Base-by-base conservation (phyloP, 192 early-diverging fungal genomes). In the Mortierella claussenii region DNA sequence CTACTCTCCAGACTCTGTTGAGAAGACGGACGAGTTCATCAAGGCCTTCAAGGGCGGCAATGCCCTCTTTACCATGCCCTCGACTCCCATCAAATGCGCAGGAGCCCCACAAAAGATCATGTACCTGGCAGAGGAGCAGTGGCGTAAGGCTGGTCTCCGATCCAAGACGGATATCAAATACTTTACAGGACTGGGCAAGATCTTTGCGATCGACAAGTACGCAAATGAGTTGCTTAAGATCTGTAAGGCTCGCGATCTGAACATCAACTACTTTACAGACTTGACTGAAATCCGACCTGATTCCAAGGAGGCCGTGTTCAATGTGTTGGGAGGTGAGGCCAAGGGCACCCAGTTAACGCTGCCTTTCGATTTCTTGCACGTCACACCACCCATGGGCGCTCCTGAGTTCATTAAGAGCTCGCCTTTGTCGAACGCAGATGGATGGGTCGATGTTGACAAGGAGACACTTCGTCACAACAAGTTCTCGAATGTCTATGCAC, bases 51-150 rank as follows among this genome's bases (percentile, higher is more conserved):
- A 85, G 62, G 90, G 89, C 18, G 89, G 89, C n/a, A 90, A 88
- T 51, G 94, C 94, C 15, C 74, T 96, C 43, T 96, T 96, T 69
- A 96, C 94, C 21, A 92, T 95, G 87, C 94, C 94, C 28, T 83
- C 85, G 30, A 92, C 92, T 13, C 93, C 94, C 10, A 88, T 95
- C 78, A 96, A 96, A 81, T 96, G 94, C 63, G 92, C 93, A 18
- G 94, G 94, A 43, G 94, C 93, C 0, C 93, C 94, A 28, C 90
- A 91, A 75, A 96, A 96, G 84, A 94, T 95, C 34, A 88, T 90
- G 27, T 96, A 93, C 66, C 83, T 96, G 40, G 91, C 92, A 21
- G 94, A 96, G 78, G 94, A 96, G 66, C 71, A 84, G 21, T 91
- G 91, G 86, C 86, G 92, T 69, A 81, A 89, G 50, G 85, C 84